Conservation (phyloP, 2,329 filamentous ascomycete genomes). For the Chaetomiaceae sp. region DNA sequence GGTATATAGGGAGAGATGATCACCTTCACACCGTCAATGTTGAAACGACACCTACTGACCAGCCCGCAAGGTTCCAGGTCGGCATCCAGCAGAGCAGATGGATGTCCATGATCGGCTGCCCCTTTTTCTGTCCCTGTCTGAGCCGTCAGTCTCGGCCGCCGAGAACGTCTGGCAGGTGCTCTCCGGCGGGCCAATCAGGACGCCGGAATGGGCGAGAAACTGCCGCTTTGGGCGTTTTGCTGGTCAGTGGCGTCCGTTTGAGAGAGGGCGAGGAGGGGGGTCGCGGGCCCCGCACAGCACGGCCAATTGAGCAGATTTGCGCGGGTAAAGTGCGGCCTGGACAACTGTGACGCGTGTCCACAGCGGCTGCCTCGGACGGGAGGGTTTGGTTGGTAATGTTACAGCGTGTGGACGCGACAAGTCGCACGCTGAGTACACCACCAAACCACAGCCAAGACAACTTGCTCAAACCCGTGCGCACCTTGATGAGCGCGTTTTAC, state of each 20-base stretch:
- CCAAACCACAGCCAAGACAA: neutral
- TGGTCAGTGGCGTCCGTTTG: slow-evolving; percentile 14
- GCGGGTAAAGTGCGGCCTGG: slow-evolving; percentile 14
- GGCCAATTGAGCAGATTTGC: slow-evolving; percentile 24
- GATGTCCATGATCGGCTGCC: slow-evolving; percentile 3
- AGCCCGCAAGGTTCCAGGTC: neutral
- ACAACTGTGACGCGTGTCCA: slow-evolving; percentile 12
- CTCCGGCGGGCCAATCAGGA: slow-evolving; percentile 11
- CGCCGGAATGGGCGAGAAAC: slow-evolving; percentile 12
- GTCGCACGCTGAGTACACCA: neutral
- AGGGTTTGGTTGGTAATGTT: too few species aligned
- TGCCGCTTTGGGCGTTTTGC: slow-evolving; percentile 17
- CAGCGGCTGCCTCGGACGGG: neutral
- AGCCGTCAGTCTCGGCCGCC: neutral
- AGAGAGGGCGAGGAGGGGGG: too few species aligned
- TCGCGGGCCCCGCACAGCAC: slow-evolving; percentile 3
- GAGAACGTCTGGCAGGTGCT: too few species aligned
- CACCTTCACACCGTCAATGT: neutral
- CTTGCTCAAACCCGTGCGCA: slow-evolving; percentile 2
- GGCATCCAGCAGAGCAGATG: neutral
- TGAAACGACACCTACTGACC: neutral
- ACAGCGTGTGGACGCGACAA: too few species aligned
- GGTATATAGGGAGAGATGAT: too few species aligned
- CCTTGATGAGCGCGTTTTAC: slow-evolving; percentile 15
- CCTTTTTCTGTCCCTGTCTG: neutral